Evolutionary conservation across 805 yeast genomes (phyloP).

Genomic region (Candida jianshihensis): DNA sequence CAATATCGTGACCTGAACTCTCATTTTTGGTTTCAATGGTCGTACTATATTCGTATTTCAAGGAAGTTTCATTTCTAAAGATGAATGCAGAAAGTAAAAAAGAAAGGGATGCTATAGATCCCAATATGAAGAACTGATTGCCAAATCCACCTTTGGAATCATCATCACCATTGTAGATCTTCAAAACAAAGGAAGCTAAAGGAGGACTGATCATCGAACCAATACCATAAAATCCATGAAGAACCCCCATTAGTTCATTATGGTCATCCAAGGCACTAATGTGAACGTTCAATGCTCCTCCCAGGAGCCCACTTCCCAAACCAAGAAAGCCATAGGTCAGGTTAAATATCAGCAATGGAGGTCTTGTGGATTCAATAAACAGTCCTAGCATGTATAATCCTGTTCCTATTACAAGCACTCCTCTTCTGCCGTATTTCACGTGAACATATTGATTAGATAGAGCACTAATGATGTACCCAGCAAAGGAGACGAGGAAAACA

Average conservation of each 20-base stretch:
- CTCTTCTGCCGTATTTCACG: slow-evolving; percentile 38
- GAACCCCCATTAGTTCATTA: slow-evolving; percentile 50
- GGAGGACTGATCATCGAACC: slow-evolving; percentile 71
- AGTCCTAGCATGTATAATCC: background rate
- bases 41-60: slow-evolving; percentile 23
- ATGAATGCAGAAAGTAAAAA: slow-evolving; percentile 27
- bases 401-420: slow-evolving; percentile 27
- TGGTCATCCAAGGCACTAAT: slow-evolving; percentile 38
- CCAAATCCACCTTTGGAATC: slow-evolving; percentile 12
- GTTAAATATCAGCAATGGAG: slow-evolving; percentile 25
- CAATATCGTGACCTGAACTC: background rate
- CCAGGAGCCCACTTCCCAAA: slow-evolving; percentile 49
- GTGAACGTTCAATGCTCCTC: slow-evolving; percentile 50
- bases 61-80: slow-evolving; percentile 38
- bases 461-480: slow-evolving; percentile 52
- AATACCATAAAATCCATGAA: slow-evolving; percentile 66
- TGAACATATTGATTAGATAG: slow-evolving; percentile 38
- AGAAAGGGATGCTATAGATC: slow-evolving; percentile 30
- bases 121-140: slow-evolving; percentile 29
- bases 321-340: slow-evolving; percentile 38
- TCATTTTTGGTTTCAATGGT: background rate
- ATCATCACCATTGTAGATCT: slow-evolving; percentile 21
- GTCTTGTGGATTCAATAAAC: background rate
- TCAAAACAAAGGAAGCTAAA: slow-evolving; percentile 39
- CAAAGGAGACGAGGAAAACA: slow-evolving; percentile 43